Conservation (phyloP, 306 rosid species). For the Lagenaria siceraria region DNA sequence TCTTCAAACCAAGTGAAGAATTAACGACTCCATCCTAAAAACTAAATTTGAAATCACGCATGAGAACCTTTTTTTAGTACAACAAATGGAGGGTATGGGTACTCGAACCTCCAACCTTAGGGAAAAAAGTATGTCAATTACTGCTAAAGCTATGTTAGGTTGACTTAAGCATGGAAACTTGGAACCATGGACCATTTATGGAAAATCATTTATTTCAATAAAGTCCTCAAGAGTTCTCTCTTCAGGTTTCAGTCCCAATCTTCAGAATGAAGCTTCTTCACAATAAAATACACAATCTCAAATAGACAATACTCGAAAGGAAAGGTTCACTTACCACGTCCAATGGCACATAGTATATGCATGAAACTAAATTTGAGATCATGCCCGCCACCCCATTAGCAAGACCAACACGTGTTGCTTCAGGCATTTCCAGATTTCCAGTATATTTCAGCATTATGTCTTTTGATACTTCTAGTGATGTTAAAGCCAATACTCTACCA, state of each 20-base stretch:
- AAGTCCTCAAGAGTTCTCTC: neutral
- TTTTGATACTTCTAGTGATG: constrained; percentile 72
- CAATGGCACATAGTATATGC: constrained; percentile 68
- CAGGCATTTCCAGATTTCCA: constrained; percentile 28
- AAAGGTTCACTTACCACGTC: constrained; percentile 50
- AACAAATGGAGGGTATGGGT: too few species aligned
- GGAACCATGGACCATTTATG: neutral
- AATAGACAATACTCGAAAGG: neutral
- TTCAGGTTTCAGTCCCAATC: neutral
- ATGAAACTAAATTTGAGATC: constrained; percentile 60
- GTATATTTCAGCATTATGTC: constrained; percentile 49
- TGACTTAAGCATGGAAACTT: neutral
- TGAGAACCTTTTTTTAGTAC: neutral
- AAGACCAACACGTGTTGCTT: constrained; percentile 55
- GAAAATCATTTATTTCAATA: neutral
- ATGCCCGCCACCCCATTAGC: constrained; percentile 73
- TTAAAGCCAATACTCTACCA: constrained; percentile 62
- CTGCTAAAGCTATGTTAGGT: neutral
- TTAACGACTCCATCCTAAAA: neutral
- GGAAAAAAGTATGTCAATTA: neutral
- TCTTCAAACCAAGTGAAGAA: neutral
- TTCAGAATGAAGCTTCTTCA: neutral
- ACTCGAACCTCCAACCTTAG: neutral
- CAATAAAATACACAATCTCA: neutral
- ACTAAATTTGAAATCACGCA: neutral